Base-by-base conservation (phyloP, 2,329 filamentous ascomycete genomes). In the Lachnellula willkommii region DNA sequence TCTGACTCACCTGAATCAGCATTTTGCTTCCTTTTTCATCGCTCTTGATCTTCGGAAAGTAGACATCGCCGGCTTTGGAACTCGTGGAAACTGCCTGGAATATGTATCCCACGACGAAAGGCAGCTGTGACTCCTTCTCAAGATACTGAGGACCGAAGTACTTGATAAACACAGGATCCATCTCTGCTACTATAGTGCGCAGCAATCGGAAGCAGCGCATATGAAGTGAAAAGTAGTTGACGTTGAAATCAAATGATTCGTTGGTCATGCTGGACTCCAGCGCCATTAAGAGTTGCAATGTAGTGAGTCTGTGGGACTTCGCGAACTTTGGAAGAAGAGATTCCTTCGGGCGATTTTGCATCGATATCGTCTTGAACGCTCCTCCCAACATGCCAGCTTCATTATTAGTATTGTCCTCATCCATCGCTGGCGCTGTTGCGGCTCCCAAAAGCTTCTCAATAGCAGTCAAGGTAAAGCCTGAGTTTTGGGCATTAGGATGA, bases 161-260 rank as follows among this genome's bases (percentile, higher is more conserved):
- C 37, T 40, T 40, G 37, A 40, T 8, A 9, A 40, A 40, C n/a
- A 40, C 14, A 40, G 37, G 5, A 8, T 17, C n/a, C 37, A 40
- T 40, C 37, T 40, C 37, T 15, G 37, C 37, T 40, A 17, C 37
- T 40, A 40, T 40, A 17, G 37, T 35, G 9, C 26, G 43, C 8
- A 55, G 26, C 15, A 55, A 37, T n/a, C 20, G 4, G 6, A 32
- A 55, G 20, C 36, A 50, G n/a, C 53, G 53, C 47, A 45, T 55
- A 14, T 50, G 47, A n/a, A 55, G 47, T 15, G 47, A 45, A 14
- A 55, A 50, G 22, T 55, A 55, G 26, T 55, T 26, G 20, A 55
- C 47, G 12, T 50, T 50, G 37, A 26, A 36, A 36, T 40, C 15
- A 26, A 50, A 50, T 2, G 53, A 1, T 22, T 55, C 53, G 14